Percentiles rank a stretch among this genome's conserved stretches.
Evolutionary conservation across 352 stramenopile species (phyloP).

Genomic region (Thraustochytrium sp.): DNA sequence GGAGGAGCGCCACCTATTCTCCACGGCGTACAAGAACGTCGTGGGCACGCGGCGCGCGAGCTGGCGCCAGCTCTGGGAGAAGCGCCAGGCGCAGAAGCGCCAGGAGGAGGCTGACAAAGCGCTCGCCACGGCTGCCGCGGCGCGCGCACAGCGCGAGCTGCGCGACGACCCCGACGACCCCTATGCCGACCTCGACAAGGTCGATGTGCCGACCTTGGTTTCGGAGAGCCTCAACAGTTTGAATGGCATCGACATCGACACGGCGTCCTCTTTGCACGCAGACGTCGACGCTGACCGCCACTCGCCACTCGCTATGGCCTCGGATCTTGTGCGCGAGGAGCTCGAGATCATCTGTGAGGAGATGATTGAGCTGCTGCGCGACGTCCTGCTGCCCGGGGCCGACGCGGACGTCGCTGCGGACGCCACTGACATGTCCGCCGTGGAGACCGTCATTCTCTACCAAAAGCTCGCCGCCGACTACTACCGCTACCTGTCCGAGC

Average conservation of each 20-base stretch:
- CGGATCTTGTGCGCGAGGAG: constrained; percentile 48
- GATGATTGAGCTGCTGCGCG: constrained; percentile 39
- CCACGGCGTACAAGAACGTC: constrained; percentile 54
- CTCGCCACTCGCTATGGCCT: not conserved
- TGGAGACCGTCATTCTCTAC: constrained; percentile 46
- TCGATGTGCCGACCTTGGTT: not conserved
- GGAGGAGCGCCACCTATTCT: constrained; percentile 53
- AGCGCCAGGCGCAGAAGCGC: not conserved
- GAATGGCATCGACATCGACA: constrained; percentile 10
- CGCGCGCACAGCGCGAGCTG: not conserved
- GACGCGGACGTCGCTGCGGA: not conserved
- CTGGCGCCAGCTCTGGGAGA: constrained; percentile 49
- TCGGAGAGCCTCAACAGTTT: constrained; percentile 26
- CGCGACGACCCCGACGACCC: not conserved
- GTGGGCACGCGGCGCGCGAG: constrained; percentile 45
- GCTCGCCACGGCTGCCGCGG: not conserved
- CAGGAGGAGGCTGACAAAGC: constrained; percentile 18
- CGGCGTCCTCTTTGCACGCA: not conserved
- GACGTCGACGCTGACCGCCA: not conserved
- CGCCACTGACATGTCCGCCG: too few relatives aligned
- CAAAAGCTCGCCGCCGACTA: constrained; percentile 48
- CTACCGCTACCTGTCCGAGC: constrained; percentile 47
- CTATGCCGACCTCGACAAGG: not conserved
- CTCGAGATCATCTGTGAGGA: constrained; percentile 47
- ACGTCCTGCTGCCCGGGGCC: constrained; percentile 31